Percentiles rank a stretch among this genome's conserved stretches.
Conservation (phyloP, 2,329 filamentous ascomycete species). For the Geosmithia morbida region DNA sequence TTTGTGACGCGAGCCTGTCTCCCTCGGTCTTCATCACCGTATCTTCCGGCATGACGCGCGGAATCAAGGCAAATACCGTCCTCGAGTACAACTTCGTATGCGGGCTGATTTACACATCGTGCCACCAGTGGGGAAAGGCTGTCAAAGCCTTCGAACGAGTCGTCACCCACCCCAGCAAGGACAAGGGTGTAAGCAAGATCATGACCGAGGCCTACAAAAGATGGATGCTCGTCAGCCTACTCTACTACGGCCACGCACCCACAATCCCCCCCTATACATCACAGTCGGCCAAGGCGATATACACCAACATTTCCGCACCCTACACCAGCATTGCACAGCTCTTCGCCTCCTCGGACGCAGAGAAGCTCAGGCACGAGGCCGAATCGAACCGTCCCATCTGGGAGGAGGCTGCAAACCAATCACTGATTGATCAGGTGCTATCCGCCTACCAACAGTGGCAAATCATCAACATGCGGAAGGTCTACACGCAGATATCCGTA, state of each 20-base stretch:
- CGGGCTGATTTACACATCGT: slow-evolving; percentile 49
- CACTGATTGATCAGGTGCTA: slow-evolving; percentile 56
- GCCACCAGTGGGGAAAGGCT: slow-evolving; percentile 48
- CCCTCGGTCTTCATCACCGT: slow-evolving; percentile 44
- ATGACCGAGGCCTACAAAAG: slow-evolving; percentile 89
- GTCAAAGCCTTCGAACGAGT: slow-evolving; percentile 46
- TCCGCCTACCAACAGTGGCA: slow-evolving; percentile 62
- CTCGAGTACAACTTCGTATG: slow-evolving; percentile 54
- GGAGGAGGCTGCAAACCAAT: slow-evolving; percentile 56
- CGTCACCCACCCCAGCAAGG: slow-evolving; percentile 51
- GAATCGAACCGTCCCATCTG: slow-evolving; percentile 44
- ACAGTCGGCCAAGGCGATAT: slow-evolving; percentile 35
- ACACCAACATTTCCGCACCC: slow-evolving; percentile 44
- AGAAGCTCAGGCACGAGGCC: slow-evolving; percentile 48
- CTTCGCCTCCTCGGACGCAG: slow-evolving; percentile 43
- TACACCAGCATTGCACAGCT: slow-evolving; percentile 58
- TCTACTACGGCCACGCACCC: slow-evolving; percentile 49
- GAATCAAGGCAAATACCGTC: slow-evolving; percentile 35
- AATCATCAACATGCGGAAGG: slow-evolving; percentile 56
- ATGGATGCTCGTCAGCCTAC: slow-evolving; percentile 65
- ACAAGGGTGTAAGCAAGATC: slow-evolving; percentile 52
- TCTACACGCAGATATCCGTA: slow-evolving; percentile 50
- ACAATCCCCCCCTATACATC: slow-evolving; percentile 42
- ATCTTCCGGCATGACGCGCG: slow-evolving; percentile 40
- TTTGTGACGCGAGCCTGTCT: slow-evolving; percentile 30